phyloP scores from a whole-genome alignment of 2,329 filamentous ascomycete species.

The Alternaria postmessia region DNA sequence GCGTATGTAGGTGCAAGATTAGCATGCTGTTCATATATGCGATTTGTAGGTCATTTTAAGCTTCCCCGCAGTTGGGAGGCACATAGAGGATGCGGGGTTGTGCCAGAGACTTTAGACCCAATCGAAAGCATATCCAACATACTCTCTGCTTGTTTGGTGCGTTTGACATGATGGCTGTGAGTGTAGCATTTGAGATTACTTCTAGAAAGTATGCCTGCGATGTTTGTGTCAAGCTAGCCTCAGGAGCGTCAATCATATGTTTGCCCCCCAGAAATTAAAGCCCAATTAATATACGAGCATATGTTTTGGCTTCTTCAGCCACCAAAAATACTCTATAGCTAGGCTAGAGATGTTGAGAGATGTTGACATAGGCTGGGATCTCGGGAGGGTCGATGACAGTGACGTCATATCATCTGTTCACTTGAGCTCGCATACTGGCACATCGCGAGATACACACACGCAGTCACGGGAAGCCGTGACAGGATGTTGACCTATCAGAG shows the following conservation, averaged over 20 bases:
- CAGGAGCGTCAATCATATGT: neutral
- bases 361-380: neutral
- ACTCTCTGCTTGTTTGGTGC: neutral
- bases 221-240: neutral
- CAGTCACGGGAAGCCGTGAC: neutral
- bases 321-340: neutral
- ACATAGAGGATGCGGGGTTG: neutral
- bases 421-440: neutral
- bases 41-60: neutral
- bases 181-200: neutral
- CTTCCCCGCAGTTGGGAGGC: conserved; percentile 9
- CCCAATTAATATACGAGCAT: neutral
- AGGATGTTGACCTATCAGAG: neutral
- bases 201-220: neutral
- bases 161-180: neutral
- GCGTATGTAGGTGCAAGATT: neutral
- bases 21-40: neutral
- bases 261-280: neutral
- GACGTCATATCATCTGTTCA: conserved; percentile 1
- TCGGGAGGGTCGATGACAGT: neutral
- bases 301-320: neutral
- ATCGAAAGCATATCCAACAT: neutral
- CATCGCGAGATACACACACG: neutral
- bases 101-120: neutral
- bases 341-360: neutral